Conservation (phyloP, 2,329 filamentous ascomycete species). For the Cladosporium oxysporum region DNA sequence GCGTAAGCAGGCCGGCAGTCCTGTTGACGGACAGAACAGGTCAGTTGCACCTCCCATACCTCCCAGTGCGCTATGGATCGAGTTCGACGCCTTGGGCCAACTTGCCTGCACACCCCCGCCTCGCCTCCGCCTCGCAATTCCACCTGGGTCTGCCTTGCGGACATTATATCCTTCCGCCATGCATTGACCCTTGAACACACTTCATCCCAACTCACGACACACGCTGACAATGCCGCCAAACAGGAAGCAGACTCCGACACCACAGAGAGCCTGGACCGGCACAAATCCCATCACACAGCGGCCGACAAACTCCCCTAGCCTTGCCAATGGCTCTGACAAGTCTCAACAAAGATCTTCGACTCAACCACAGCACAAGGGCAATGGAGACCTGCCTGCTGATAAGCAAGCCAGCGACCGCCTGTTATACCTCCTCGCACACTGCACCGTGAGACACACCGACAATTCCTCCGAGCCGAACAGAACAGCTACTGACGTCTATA, state of each 20-base stretch:
- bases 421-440: conserved; percentile 59
- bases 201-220: neutral
- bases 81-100: neutral
- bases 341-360: conserved; percentile 27
- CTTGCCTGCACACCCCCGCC: neutral
- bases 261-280: conserved; percentile 62
- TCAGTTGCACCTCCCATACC: conserved; percentile 41
- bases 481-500: conserved; percentile 21
- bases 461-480: neutral
- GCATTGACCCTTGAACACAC: conserved; percentile 2
- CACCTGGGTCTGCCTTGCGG: conserved; percentile 17
- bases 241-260: conserved; percentile 51
- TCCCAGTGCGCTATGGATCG: neutral
- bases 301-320: conserved; percentile 42
- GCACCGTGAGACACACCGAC: conserved; percentile 48
- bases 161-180: conserved; percentile 8
- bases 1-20: conserved; percentile 59
- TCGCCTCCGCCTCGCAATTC: conserved; percentile 4
- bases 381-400: conserved; percentile 55
- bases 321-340: conserved; percentile 57
- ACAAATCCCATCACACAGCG: conserved; percentile 64
- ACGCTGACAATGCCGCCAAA: conserved; percentile 25
- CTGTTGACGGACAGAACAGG: conserved; percentile 57
- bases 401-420: conserved; percentile 62
- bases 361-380: conserved; percentile 28